Evolutionary conservation across 352 stramenopile species (phyloP).

Genomic region (Phytophthora boehmeriae): DNA sequence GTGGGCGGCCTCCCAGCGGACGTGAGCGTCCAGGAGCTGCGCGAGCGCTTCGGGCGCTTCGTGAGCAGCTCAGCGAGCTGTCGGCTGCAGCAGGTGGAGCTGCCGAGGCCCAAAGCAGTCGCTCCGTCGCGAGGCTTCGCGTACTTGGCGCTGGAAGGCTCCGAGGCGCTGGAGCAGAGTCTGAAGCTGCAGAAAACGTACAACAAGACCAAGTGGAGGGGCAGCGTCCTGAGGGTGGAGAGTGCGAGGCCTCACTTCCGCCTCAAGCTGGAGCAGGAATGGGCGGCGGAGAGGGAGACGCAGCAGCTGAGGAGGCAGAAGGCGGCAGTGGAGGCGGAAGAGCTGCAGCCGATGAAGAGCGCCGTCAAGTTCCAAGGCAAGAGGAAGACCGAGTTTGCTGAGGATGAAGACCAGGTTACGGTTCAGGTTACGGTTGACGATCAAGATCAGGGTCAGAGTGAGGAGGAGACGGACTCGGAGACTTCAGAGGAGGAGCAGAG

Average conservation of each 20-base stretch:
- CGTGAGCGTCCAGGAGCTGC: constrained; percentile 52
- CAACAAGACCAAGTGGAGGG: constrained; percentile 78
- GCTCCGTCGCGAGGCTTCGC: constrained; percentile 50
- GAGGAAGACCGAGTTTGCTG: constrained; percentile 26
- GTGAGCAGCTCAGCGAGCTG: constrained; percentile 34
- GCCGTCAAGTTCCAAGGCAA: constrained; percentile 27
- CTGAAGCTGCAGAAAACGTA: constrained; percentile 67
- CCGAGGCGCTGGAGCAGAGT: constrained; percentile 29
- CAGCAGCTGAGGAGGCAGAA: constrained; percentile 2
- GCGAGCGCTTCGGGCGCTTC: constrained; percentile 67
- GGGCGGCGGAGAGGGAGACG: constrained; percentile 11
- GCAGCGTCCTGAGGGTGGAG: constrained; percentile 63
- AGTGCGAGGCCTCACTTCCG: constrained; percentile 57
- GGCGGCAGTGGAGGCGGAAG: background rate
- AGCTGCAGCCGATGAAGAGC: constrained; percentile 21
- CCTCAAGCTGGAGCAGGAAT: constrained; percentile 48
- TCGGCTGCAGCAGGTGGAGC: constrained; percentile 44
- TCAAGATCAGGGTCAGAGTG: constrained; percentile 11
- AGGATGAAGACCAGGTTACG: constrained; percentile 9
- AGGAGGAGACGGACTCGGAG: constrained; percentile 9
- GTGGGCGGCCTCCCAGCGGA: constrained; percentile 64
- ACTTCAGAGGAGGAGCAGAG: constrained; percentile 7
- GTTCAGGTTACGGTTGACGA: constrained; percentile 10
- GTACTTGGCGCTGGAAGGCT: constrained; percentile 59
- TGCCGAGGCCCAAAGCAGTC: constrained; percentile 37